A percentile compares a stretch with the other conserved stretches of the same genome.
Conservation (phyloP, 2,329 filamentous ascomycete species). For the Calonectria pauciramosa region DNA sequence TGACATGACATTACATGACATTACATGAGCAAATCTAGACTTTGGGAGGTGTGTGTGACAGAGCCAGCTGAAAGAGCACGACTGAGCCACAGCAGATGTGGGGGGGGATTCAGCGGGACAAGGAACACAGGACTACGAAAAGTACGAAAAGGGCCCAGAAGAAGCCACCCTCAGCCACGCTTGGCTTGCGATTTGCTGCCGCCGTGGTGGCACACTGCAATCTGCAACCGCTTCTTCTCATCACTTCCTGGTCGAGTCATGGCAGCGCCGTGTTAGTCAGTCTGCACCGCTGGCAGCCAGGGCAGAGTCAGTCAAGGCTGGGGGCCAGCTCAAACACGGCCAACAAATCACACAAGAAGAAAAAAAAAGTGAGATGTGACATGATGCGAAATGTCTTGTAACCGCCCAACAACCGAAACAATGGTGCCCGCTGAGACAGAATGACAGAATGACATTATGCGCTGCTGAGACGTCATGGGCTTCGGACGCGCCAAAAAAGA, state of each 20-base stretch:
- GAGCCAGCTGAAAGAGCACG: background rate
- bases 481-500: background rate
- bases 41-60: background rate
- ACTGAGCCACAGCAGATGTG: constrained; percentile 1
- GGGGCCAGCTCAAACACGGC: background rate
- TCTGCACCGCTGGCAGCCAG: background rate
- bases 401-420: constrained; percentile 8
- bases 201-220: background rate
- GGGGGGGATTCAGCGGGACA: background rate
- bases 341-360: background rate
- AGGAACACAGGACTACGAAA: background rate
- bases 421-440: background rate
- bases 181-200: background rate
- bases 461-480: background rate
- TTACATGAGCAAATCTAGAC: background rate
- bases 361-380: constrained; percentile 5
- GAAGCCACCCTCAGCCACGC: constrained; percentile 6
- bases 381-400: background rate
- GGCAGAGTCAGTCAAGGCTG: background rate
- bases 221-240: background rate
- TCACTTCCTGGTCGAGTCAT: background rate
- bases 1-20: background rate
- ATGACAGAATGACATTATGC: constrained; percentile 7
- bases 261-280: background rate
- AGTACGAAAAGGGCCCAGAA: background rate